Evolutionary conservation across 2,329 filamentous ascomycete genomes (phyloP).

Genomic region (Exophiala lecanii-corni): DNA sequence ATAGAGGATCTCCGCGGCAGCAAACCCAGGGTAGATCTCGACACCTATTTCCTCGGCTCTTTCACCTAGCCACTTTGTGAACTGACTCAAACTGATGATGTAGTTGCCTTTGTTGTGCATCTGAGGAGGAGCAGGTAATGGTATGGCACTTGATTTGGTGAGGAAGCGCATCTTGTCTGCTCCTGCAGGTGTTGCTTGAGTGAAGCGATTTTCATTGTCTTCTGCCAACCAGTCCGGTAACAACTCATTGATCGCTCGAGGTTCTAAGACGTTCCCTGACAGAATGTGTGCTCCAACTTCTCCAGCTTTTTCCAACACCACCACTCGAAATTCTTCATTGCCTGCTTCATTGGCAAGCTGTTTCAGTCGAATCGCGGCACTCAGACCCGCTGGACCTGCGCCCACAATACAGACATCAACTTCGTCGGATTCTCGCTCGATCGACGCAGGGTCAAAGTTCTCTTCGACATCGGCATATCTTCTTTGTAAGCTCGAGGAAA

Average conservation of each 20-base stretch:
- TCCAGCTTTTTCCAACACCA: constrained; percentile 90
- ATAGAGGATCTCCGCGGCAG: constrained; percentile 89
- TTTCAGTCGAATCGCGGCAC: constrained; percentile 89
- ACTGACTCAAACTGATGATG: constrained; percentile 91
- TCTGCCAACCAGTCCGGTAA: constrained; percentile 90
- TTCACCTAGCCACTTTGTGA: constrained; percentile 93
- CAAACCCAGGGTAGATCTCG: constrained; percentile 93
- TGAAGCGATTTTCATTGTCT: constrained; percentile 81
- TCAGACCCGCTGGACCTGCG: constrained; percentile 83
- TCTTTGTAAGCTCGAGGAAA: constrained; percentile 41
- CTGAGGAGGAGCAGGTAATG: constrained; percentile 84
- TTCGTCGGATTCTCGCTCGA: constrained; percentile 85
- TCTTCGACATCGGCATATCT: constrained; percentile 45
- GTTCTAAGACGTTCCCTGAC: constrained; percentile 92
- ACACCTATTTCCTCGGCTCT: constrained; percentile 95
- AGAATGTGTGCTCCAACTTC: constrained; percentile 93
- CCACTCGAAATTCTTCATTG: constrained; percentile 90
- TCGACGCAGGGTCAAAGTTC: constrained; percentile 58
- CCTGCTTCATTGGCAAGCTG: constrained; percentile 91
- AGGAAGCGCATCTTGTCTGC: constrained; percentile 90
- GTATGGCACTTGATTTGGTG: constrained; percentile 72
- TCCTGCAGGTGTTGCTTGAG: constrained; percentile 77
- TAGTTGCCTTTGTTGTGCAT: constrained; percentile 99
- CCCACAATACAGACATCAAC: constrained; percentile 97
- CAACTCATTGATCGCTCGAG: constrained; percentile 79